phyloP scores from a whole-genome alignment of 2,329 filamentous ascomycete species.

The Pseudopithomyces maydicus region DNA sequence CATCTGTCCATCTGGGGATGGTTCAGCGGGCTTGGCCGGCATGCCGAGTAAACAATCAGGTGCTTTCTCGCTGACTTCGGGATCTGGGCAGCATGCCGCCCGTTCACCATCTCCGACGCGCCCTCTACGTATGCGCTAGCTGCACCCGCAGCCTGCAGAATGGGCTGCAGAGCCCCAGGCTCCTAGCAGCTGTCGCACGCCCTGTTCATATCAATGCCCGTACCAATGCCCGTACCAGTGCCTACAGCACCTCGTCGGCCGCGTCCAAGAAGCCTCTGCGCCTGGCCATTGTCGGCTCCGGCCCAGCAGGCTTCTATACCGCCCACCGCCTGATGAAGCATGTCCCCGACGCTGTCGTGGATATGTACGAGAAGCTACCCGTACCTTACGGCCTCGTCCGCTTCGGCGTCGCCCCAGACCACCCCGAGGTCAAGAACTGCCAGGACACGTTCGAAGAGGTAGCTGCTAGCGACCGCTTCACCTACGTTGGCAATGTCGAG shows the following conservation, averaged over 20 bases:
- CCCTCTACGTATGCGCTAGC: slow-evolving; percentile 10
- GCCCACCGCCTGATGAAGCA: slow-evolving; percentile 82
- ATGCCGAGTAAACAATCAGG: no score
- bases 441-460: slow-evolving; percentile 92
- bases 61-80: no score
- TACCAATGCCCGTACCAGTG: slow-evolving; percentile 15
- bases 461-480: slow-evolving; percentile 79
- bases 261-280: slow-evolving; percentile 62
- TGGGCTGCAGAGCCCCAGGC: neutral
- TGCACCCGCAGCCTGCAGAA: slow-evolving; percentile 5
- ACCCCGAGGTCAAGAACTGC: slow-evolving; percentile 99
- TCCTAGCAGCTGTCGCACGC: neutral
- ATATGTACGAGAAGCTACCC: slow-evolving; percentile 96
- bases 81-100: slow-evolving; percentile 7
- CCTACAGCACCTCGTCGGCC: slow-evolving; percentile 25
- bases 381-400: slow-evolving; percentile 91
- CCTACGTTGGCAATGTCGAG: slow-evolving; percentile 87
- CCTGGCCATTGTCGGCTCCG: slow-evolving; percentile 88
- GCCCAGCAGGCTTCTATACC: slow-evolving; percentile 95
- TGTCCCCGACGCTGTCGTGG: slow-evolving; percentile 72
- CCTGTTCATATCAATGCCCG: no score
- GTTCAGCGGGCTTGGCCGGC: neutral
- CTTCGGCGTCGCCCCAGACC: slow-evolving; percentile 96
- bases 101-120: neutral
- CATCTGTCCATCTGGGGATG: neutral